Percentiles rank a stretch among this genome's conserved stretches.
Conservation (phyloP, 2,329 filamentous ascomycete genomes). For the Lachnellula subtilissima region DNA sequence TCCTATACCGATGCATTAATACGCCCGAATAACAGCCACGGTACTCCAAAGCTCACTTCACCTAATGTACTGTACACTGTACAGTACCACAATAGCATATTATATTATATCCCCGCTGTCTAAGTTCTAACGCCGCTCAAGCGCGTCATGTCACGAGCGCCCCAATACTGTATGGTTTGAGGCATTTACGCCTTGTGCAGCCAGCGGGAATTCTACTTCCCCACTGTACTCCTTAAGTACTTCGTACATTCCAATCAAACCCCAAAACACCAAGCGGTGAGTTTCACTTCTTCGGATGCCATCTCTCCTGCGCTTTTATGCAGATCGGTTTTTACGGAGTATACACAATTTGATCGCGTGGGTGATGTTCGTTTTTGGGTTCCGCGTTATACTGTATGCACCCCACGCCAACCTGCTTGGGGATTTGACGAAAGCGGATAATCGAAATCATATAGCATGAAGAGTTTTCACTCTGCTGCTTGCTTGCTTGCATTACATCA, state of each 20-base stretch:
- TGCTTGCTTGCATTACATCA: no score
- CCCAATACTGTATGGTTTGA: constrained; percentile 5
- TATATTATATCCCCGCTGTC: no score
- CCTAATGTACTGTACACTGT: no score
- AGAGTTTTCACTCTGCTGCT: no score
- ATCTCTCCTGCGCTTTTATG: neutral
- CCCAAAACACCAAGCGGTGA: neutral
- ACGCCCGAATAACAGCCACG: no score
- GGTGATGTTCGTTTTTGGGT: constrained; percentile 1
- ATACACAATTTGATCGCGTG: neutral
- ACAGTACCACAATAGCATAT: no score
- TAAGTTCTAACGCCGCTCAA: neutral
- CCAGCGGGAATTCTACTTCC: neutral
- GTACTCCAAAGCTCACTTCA: no score
- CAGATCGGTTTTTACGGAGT: neutral
- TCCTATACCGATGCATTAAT: no score
- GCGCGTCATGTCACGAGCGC: neutral
- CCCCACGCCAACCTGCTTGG: no score
- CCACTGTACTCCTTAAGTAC: neutral
- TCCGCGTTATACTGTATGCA: neutral
- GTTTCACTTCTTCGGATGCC: neutral
- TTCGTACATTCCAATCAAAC: neutral
- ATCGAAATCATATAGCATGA: no score
- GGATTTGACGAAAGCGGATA: no score
- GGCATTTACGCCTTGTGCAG: constrained; percentile 17